Base-by-base conservation (phyloP, 2,329 filamentous ascomycete genomes). In the Penicillium glabrum region DNA sequence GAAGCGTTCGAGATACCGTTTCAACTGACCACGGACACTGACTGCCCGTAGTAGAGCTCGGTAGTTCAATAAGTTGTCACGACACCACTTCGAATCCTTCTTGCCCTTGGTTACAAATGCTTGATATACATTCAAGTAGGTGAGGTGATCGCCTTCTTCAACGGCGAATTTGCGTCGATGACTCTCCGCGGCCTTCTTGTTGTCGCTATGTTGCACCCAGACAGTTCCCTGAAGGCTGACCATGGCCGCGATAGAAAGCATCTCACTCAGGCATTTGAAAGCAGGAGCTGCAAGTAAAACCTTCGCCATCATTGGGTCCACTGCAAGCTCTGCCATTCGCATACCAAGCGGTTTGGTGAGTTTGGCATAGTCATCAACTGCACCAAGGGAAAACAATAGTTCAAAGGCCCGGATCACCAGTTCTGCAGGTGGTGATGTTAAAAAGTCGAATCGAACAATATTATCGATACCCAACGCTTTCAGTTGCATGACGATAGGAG, bases 391-490 rank as follows among this genome's bases (percentile, higher is more conserved):
- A 72, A 89, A 96, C 4, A 99, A 83, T 3, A 97, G 80, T 73
- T 98, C 93, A 2, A 97, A 83, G 0, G 90, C 95, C 60, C 92
- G 90, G 44, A 89, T 86, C 74, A 98, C 85, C 29, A 96, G 85
- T 66, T 93, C 88, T 0, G 92, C 86, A 0, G 95, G 92, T 11
- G 95, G 95, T 3, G 91, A 81, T 3, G 90, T 93, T 51, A 97
- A 78, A 70, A 93, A 99, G 67, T 93, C 87, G 72, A 98, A 99
- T 5, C 91, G 87, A 5, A 91, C 86, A 33, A 98, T 87, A 65
- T 99, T 98, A 72, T 97, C 93, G 63, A 98, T 96, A 0, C 95
- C 95, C 1, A 99, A 81, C 1, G 95, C 93, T 75, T 98, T 96
- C 39, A 99, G 86, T 68, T 98, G 93, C 44, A 99, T 81, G 39